These are phyloP conservation scores for Vanderwaltozyma verrucispora DNA, from an alignment of 805 yeast genomes.

Conservation along the genomic window DNA sequence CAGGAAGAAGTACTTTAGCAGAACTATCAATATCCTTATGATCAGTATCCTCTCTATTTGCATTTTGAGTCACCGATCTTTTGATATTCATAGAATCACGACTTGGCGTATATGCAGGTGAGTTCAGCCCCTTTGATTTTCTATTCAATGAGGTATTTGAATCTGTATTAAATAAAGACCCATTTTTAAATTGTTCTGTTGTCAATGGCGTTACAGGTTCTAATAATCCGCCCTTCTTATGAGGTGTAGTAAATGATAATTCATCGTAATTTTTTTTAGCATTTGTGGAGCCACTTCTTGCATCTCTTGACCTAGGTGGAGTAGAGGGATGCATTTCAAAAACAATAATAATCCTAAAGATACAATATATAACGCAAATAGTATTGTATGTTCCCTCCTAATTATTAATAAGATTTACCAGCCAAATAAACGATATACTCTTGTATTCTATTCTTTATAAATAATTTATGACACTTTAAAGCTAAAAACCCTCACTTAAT, in stretches of 20 bases:
- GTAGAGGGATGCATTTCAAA: slow-evolving; percentile 23
- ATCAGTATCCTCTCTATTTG: no score
- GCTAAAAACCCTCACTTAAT: no score
- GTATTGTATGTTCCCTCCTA: no score
- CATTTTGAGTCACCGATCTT: neutral
- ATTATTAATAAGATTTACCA: no score
- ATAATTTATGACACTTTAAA: neutral
- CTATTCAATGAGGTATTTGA: slow-evolving; percentile 7
- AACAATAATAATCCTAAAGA: no score
- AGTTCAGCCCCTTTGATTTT: slow-evolving; percentile 19
- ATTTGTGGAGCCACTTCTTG: neutral
- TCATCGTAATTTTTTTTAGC: neutral
- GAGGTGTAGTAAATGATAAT: slow-evolving; percentile 5
- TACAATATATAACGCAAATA: no score
- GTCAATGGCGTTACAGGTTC: slow-evolving; percentile 21
- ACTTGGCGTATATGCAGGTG: slow-evolving; percentile 25
- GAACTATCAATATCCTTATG: neutral
- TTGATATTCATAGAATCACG: neutral
- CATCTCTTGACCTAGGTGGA: slow-evolving; percentile 24
- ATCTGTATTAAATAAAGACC: slow-evolving; percentile 10
- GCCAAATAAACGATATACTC: no score
- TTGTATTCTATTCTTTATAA: no score
- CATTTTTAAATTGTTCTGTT: slow-evolving; percentile 7
- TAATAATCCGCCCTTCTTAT: slow-evolving; percentile 1
- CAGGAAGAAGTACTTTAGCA: no score